These are phyloP conservation scores for Fusarium napiforme DNA, from an alignment of 2,329 filamentous ascomycete genomes.

Conservation along the genomic window DNA sequence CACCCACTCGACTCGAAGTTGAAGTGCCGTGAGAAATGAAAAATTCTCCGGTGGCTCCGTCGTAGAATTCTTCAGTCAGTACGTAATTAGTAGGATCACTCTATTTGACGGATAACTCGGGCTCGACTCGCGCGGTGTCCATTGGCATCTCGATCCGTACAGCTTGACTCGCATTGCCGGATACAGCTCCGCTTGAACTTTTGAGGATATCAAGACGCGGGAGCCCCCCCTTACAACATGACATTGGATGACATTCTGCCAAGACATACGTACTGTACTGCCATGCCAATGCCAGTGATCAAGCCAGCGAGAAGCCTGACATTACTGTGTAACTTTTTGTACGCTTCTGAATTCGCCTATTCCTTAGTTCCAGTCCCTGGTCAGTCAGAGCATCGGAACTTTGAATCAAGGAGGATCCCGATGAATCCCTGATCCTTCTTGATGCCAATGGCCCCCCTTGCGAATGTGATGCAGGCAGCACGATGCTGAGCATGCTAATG, in stretches of 20 bases:
- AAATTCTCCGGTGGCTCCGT: conserved; percentile 13
- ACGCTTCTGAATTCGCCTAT: conserved; percentile 18
- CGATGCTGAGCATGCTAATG: conserved; percentile 8
- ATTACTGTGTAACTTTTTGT: conserved; percentile 10
- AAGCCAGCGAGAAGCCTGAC: conserved; percentile 5
- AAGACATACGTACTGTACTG: conserved; percentile 12
- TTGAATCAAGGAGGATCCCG: conserved; percentile 15
- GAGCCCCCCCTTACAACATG: conserved; percentile 14
- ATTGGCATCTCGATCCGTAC: neutral
- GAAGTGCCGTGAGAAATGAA: conserved; percentile 16
- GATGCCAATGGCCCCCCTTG: conserved; percentile 10
- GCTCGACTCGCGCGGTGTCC: conserved; percentile 16
- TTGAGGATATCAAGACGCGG: neutral
- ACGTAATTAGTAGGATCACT: conserved; percentile 31
- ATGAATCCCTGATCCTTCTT: conserved; percentile 24
- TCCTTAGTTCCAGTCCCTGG: conserved; percentile 6
- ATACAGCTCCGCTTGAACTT: neutral
- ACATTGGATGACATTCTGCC: conserved; percentile 27
- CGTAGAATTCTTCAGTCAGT: conserved; percentile 8
- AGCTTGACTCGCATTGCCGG: conserved; percentile 29
- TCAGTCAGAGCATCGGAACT: conserved; percentile 5
- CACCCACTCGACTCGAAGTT: conserved; percentile 7
- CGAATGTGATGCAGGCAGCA: neutral
- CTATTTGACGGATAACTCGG: conserved; percentile 15
- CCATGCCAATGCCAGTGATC: conserved; percentile 10